Conservation (phyloP, 371 early-diverging fungal species). For the Apophysomyces ossiformis region DNA sequence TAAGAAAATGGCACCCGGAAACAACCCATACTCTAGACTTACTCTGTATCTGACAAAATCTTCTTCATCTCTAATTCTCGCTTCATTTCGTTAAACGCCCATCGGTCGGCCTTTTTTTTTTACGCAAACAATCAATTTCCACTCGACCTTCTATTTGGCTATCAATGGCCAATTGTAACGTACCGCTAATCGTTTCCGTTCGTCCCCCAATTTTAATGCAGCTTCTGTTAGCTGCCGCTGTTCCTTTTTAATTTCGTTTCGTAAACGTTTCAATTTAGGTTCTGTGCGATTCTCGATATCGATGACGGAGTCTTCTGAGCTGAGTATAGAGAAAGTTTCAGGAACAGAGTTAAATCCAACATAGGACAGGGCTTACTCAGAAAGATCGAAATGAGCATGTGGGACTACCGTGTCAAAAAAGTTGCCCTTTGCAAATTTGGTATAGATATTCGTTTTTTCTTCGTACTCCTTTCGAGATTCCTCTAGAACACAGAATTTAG, state of each 20-base stretch:
- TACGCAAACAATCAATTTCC: too few relatives aligned
- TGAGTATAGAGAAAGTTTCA: neutral
- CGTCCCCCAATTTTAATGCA: slow-evolving; percentile 42
- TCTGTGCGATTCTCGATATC: slow-evolving; percentile 21
- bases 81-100: slow-evolving; percentile 47
- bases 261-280: slow-evolving; percentile 18
- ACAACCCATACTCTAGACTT: neutral
- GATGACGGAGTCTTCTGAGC: slow-evolving; percentile 35
- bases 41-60: slow-evolving; percentile 20
- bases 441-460: slow-evolving; percentile 36
- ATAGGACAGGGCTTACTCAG: slow-evolving; percentile 32
- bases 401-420: slow-evolving; percentile 46
- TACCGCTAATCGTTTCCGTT: slow-evolving; percentile 38
- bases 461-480: slow-evolving; percentile 29
- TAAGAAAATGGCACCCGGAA: neutral
- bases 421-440: slow-evolving; percentile 40
- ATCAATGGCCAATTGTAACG: neutral
- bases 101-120: slow-evolving; percentile 33
- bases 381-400: slow-evolving; percentile 17
- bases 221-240: slow-evolving; percentile 36
- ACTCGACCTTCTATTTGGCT: neutral
- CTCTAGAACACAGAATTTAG: slow-evolving; percentile 12
- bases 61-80: slow-evolving; percentile 28
- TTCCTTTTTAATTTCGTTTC: slow-evolving; percentile 26
- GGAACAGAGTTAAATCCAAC: neutral